Evolutionary conservation across 1,284 basidiomycete species (phyloP).

Genomic region (Sanghuangporus baumii): DNA sequence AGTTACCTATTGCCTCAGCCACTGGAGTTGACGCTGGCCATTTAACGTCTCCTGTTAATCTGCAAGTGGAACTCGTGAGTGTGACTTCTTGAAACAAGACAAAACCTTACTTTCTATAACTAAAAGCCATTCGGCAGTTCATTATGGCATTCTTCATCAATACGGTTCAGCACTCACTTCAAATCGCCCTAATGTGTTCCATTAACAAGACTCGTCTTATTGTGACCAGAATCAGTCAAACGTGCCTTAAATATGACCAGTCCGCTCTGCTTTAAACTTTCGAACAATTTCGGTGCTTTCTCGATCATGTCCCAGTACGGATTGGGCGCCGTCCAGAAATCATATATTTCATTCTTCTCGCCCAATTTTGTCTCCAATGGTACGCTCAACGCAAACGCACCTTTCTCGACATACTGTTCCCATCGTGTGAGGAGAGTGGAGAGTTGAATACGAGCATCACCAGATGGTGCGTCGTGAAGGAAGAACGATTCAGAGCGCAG

Average conservation of each 20-base stretch:
- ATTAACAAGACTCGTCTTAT: not conserved
- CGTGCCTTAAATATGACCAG: constrained; percentile 89
- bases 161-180: constrained; percentile 51
- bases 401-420: constrained; percentile 63
- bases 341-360: constrained; percentile 34
- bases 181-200: constrained; percentile 65
- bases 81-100: constrained; percentile 25
- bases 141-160: not conserved
- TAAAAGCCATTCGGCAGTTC: constrained; percentile 24
- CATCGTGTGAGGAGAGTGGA: constrained; percentile 66
- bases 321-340: constrained; percentile 84
- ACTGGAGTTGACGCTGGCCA: constrained; percentile 88
- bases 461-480: constrained; percentile 23
- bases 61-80: constrained; percentile 31
- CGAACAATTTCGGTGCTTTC: constrained; percentile 54
- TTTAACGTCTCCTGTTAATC: constrained; percentile 82
- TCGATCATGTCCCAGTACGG: constrained; percentile 79
- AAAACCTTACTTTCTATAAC: constrained; percentile 72
- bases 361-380: constrained; percentile 64
- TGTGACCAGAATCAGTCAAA: not conserved
- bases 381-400: constrained; percentile 72
- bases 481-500: constrained; percentile 62
- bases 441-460: constrained; percentile 39
- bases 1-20: constrained; percentile 66
- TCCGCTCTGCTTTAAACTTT: constrained; percentile 55